Evolutionary conservation across 495 filamentous ascomycete genomes (phyloP), one percentile per base, ranked within the genome.

Genomic region (Saxophila tyrrhenica): DNA sequence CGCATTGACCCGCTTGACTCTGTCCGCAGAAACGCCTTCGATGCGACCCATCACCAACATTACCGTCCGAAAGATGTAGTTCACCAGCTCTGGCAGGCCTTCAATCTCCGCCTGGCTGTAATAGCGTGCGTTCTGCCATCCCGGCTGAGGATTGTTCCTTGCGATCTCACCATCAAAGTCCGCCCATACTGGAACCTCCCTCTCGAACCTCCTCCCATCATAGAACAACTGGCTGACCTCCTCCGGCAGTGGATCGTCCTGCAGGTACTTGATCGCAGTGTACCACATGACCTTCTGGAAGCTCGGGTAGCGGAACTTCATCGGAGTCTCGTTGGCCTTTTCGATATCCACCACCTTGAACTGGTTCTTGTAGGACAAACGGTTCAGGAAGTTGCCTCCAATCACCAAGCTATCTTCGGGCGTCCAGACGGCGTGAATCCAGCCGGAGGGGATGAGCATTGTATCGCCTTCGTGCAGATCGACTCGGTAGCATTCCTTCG

Each of bases 391-490:
- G 64, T 88, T 88, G 22, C 84, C 84, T 21, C 84, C 84, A 52
- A 88, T 86, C 17, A 88, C 84, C 44, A 88, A 63, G 59, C 82
- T 87, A 62, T 86, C 81, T 56, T 83, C 76, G 1, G 84, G 84
- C 16, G 84, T 88, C 81, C 85, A 87, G 7, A 88, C 84, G 15
- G 84, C 84, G 62, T 88, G 84, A 50, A 88, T 88, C 84, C 84
- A 88, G 11, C 84, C 84, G 13, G 84, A 84, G 3, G 84, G 84
- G 53, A 88, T 87, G 39, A 88, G 68, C 80, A 87, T 85, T 2
- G 84, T 88, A 62, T 88, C 84, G 10, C 84, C 84, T 59, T 83
- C 80, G 17, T 72, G 75, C 7, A 87, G 78, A 58, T 86, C 83
- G 42, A 87, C 81, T 24, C 84, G 76, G 55, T 82, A 84, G 65